Evolutionary conservation across 768 basidiomycete species (phyloP), one percentile per base, ranked within the genome.

Genomic region (Amanita rubescens): DNA sequence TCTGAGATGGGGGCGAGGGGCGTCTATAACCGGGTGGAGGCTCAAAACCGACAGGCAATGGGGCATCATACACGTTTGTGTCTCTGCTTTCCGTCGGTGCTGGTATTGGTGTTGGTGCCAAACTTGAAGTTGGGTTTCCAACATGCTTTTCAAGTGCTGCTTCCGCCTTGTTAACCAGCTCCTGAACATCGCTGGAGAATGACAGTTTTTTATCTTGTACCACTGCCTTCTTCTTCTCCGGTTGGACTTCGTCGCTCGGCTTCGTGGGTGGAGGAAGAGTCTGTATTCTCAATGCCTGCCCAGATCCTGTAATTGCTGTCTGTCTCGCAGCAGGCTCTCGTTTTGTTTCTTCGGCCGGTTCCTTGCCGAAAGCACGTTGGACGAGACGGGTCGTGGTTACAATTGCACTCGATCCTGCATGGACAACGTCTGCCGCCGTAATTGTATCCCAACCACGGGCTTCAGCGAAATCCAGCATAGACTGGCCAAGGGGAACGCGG

Each of bases 11-110:
- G 19, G 71, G 59, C 11, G 19, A 42, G 1, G 88, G 83, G 35
- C 83, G 77, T 53, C 77, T 74, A 67, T 82, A 97, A 17, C 95
- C 95, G 20, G 91, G 91, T 32, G 95, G 94, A 9, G 87, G 91
- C 67, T 97, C 94, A 65, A 90, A 91, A 11, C 94, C 95, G 48
- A 99, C 69, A n/a, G 95, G 96, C 20, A 98, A 75, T 5, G 86
- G 85, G 15, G 70, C 77, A 42, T 71, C 68, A 63, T 95, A 95
- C 17, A 87, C 71, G 42, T 71, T 70, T 27, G 43, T 51, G 27
- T 58, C 54, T 53, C 61, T 25, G 11, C 57, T 53, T 50, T 47
- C 57, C 15, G 65, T 64, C 35, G 58, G 43, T 33, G 63, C 62
- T 12, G 71, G 58, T 11, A 68, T 52, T 12, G 63, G 53, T 11